Conservation (phyloP, 768 basidiomycete species). For the Kwoniella shandongensis region DNA sequence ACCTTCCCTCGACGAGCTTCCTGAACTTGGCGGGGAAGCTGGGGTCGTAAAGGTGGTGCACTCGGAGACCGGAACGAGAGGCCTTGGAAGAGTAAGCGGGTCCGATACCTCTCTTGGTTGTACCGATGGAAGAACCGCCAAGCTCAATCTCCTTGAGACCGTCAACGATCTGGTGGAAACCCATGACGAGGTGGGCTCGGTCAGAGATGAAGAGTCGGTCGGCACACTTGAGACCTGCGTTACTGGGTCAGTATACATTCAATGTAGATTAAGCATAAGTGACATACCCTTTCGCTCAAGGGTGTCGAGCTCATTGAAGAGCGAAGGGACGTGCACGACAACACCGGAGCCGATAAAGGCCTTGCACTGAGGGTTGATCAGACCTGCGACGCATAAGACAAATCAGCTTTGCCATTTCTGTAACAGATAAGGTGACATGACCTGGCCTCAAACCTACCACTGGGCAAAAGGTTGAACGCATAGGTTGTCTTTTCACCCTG, state of each 20-base stretch:
- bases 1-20: constrained; percentile 90
- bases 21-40: constrained; percentile 89
- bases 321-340: constrained; percentile 93
- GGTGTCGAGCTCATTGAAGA: constrained; percentile 88
- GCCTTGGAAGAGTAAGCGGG: constrained; percentile 98
- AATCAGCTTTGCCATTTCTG: background rate
- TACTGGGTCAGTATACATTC: constrained; percentile 8
- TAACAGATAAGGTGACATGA: constrained; percentile 8
- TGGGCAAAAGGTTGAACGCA: constrained; percentile 93
- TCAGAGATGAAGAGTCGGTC: constrained; percentile 88
- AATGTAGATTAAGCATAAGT: background rate
- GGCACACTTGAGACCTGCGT: constrained; percentile 76
- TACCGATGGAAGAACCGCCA: constrained; percentile 82
- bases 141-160: constrained; percentile 97
- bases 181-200: constrained; percentile 94
- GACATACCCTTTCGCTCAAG: constrained; percentile 74
- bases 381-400: constrained; percentile 58
- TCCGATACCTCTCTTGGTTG: constrained; percentile 96
- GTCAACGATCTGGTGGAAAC: constrained; percentile 99
- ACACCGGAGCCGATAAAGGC: constrained; percentile 91
- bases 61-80: constrained; percentile 88
- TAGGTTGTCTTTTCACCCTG: constrained; percentile 69
- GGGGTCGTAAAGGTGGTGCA: constrained; percentile 92
- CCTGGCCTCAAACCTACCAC: constrained; percentile 64
- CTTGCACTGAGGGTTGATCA: constrained; percentile 79